Base-by-base conservation (phyloP, 768 basidiomycete species). In the Coprinopsis marcescibilis region DNA sequence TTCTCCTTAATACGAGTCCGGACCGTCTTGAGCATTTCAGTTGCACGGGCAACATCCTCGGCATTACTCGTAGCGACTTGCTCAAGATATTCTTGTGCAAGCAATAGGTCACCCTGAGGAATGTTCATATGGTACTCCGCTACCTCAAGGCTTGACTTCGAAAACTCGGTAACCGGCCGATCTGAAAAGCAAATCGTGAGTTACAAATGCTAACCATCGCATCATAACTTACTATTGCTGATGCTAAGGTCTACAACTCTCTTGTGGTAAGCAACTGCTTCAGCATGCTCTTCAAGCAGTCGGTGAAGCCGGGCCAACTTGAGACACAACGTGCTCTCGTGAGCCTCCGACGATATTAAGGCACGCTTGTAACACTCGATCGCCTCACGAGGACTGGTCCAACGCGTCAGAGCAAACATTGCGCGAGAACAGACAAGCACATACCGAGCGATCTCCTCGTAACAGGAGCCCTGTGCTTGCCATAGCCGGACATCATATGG, bases 401-500 rank as follows among this genome's bases (percentile, higher is more conserved):
- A 40, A 45, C 26, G 19, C 48, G 13, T 30, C 8, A 20, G 29
- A 34, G 43, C 44, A 32, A 21, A 44, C 12, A 10, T n/a, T 21
- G 25, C 20, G 19, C 29, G 17, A 49, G 34, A 15, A 40, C 40
- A 49, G 26, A 13, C 32, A 23, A 29, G 33, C 3, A 58, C 57
- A 2, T 56, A 89, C 93, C 83, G 75, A 58, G 85, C 83, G 54
- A 96, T 80, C 60, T 92, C 89, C 64, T 94, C 89, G 63, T 97
- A 98, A 56, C 93, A 95, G 56, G 83, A 81, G 3, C 87, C 94
- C 56, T 96, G 81, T 6, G 93, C 93, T 56, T 90, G 87, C 96
- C 96, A 98, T 66, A 98, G 75, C 29, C 96, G 81, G 29, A 92
- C 85, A 63, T 98, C 96, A 61, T 96, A 97, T 3, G 96, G 94